Evolutionary conservation across 495 filamentous ascomycete species (phyloP).

Genomic region (Aspergillus asperescens): DNA sequence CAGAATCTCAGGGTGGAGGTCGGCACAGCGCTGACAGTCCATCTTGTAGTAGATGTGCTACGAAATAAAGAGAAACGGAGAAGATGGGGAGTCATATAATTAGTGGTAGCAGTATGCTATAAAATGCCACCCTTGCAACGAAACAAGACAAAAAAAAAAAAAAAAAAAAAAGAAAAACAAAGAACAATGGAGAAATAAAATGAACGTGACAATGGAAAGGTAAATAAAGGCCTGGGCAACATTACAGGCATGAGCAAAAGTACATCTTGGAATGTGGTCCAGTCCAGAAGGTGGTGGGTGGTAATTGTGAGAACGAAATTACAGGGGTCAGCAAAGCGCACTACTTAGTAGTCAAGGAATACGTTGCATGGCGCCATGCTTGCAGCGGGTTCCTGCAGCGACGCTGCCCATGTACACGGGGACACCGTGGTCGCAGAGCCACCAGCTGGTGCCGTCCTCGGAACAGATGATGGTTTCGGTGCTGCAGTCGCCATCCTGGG

Average conservation of each 20-base stretch:
- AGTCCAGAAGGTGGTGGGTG: too few relatives aligned
- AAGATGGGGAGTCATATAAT: too few relatives aligned
- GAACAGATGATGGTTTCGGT: constrained; percentile 35
- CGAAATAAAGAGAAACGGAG: too few relatives aligned
- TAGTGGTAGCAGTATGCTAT: too few relatives aligned
- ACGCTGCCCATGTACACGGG: constrained; percentile 40
- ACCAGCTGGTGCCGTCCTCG: constrained; percentile 34
- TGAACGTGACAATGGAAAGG: not conserved
- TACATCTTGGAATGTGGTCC: not conserved
- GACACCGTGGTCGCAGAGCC: constrained; percentile 30
- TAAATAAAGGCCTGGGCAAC: not conserved
- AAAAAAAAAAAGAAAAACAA: constrained; percentile 2
- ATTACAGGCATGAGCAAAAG: not conserved
- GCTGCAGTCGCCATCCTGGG: constrained; percentile 19
- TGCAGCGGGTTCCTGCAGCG: constrained; percentile 37
- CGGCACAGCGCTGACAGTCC: too few relatives aligned
- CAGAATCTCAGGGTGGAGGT: too few relatives aligned
- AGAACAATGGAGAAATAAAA: not conserved
- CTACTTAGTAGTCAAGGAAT: not conserved
- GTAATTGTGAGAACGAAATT: too few relatives aligned
- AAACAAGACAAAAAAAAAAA: constrained; percentile 1
- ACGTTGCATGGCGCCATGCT: constrained; percentile 27
- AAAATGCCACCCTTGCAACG: too few relatives aligned
- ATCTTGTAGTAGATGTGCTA: too few relatives aligned
- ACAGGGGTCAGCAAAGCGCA: not conserved